Evolutionary conservation across 176 grass and related monocot species (phyloP), one percentile per base, ranked within the genome.

Genomic region (Oryza nivara): DNA sequence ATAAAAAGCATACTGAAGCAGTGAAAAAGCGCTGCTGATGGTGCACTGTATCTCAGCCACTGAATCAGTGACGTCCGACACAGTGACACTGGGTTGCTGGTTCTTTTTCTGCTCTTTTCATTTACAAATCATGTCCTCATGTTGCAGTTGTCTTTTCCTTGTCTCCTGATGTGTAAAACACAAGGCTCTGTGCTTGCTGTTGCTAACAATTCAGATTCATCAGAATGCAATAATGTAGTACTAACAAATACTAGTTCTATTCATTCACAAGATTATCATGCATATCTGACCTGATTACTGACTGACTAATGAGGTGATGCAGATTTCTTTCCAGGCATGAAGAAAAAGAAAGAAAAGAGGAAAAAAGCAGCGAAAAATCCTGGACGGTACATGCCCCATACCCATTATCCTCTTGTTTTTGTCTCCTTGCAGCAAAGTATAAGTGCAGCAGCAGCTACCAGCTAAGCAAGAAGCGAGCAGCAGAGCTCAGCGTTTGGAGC

Each of bases 361-460:
- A 56, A 46, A 82, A 82, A 52, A 0, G 3, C 17, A 43, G 22
- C 74, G 41, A 58, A 20, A 64, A 79, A 34, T 80, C 34, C 74
- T 86, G 88, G 84, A 83, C 88, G 88, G 47, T 74, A 87, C 74
- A 60, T 73, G 88, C 74, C 74, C 74, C 58, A 78, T 10, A 15
- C 74, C 73, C 74, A 63, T 89, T 86, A 90, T 90, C 88, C 68
- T 11, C 23, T 54, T 85, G 61, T 17, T 78, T 61, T 87, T 86
- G 74, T 86, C 61, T 69, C 47, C 49, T 65, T 63, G 84, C 63
- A 86, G 74, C 61, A 22, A 74, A 22, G 13, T 67, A 35, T 17
- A 74, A 41, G 40, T 41, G 40, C 40, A 49, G 67, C 14, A 67
- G 79, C 32, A 65, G 65, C 16, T 14, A 67, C 52, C 52, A 73